Conservation (phyloP, 139 green algal species). For the Chlorella ohadii region DNA sequence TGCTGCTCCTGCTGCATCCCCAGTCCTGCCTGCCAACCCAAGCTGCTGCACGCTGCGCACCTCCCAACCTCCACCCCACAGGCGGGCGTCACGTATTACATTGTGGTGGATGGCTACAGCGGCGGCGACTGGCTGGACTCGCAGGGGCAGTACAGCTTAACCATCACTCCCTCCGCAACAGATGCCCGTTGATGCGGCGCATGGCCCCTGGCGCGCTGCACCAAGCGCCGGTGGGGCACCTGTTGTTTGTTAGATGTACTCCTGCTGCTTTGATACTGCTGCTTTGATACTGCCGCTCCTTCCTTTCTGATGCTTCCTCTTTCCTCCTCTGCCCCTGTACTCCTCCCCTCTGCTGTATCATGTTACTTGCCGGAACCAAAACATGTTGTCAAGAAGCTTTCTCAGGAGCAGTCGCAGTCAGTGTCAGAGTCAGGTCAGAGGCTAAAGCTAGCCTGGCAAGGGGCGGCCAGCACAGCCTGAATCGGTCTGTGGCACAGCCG, state of each 20-base stretch:
- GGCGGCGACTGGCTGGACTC: slow-evolving; percentile 11
- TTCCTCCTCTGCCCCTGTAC: background rate
- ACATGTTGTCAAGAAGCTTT: background rate
- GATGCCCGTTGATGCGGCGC: background rate
- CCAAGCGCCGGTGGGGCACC: background rate
- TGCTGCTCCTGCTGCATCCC: too few relatives aligned
- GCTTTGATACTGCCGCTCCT: background rate
- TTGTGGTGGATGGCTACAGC: slow-evolving; percentile 29
- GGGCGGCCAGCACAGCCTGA: background rate
- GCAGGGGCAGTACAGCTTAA: slow-evolving; percentile 15
- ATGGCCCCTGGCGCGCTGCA: background rate
- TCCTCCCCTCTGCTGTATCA: background rate
- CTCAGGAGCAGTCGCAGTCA: background rate
- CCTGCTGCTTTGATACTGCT: too few relatives aligned
- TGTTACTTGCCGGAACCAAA: background rate
- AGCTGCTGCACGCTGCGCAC: too few relatives aligned
- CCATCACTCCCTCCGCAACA: background rate
- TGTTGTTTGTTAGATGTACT: background rate
- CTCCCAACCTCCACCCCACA: too few relatives aligned
- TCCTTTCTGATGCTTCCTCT: background rate
- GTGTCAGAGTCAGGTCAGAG: background rate
- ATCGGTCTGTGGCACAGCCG: too few relatives aligned
- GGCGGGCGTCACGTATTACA: background rate
- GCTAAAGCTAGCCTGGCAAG: too few relatives aligned
- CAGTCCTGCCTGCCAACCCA: too few relatives aligned